These are phyloP conservation scores for Pichia ethanolica DNA, from an alignment of 805 yeast genomes.

Conservation along the genomic window DNA sequence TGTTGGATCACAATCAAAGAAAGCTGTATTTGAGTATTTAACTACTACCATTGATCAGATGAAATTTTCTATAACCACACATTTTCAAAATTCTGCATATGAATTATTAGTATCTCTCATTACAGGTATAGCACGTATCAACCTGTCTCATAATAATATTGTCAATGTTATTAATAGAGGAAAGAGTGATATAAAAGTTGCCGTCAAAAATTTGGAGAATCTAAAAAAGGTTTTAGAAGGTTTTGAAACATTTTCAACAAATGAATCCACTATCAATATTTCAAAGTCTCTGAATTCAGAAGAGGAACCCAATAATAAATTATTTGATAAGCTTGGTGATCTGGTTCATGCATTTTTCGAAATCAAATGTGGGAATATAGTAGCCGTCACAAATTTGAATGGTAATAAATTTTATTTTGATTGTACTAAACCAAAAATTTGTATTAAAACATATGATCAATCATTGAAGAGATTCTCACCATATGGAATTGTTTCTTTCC, in stretches of 20 bases:
- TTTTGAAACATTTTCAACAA: not conserved
- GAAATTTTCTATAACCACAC: not conserved
- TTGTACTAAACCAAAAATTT: constrained; percentile 5
- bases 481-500: constrained; percentile 34
- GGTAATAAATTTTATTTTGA: constrained; percentile 15
- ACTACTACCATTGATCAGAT: constrained; percentile 8
- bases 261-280: not conserved
- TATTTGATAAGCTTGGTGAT: not conserved
- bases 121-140: constrained; percentile 7
- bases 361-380: constrained; percentile 7
- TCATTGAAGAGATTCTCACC: constrained; percentile 16
- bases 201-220: not conserved
- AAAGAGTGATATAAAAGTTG: constrained; percentile 1
- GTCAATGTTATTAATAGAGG: constrained; percentile 4
- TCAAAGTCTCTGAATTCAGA: not conserved
- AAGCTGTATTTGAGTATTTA: constrained; percentile 1
- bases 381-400: not conserved
- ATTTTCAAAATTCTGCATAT: not conserved
- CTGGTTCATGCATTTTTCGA: constrained; percentile 3
- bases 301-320: not conserved
- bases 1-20: constrained; percentile 7
- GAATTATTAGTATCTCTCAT: not conserved
- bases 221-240: not conserved
- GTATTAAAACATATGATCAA: constrained; percentile 14
- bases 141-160: constrained; percentile 10